These are phyloP conservation scores for Herpetospermum pedunculosum DNA, from an alignment of 306 rosid genomes.

Conservation along the genomic window DNA sequence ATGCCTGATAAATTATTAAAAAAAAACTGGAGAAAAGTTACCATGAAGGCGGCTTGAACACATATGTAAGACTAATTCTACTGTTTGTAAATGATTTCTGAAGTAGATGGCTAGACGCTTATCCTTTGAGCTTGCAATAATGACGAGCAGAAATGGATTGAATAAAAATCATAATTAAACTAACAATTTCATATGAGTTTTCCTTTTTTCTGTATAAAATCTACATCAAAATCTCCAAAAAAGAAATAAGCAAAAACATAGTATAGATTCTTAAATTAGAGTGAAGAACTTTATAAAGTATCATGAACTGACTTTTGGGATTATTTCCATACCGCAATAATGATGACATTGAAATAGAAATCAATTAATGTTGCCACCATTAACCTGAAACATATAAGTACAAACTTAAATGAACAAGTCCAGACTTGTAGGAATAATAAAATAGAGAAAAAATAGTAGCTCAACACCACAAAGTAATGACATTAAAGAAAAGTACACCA, in stretches of 20 bases:
- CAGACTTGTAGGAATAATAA: too few relatives aligned
- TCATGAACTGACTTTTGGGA: neutral
- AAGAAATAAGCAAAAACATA: neutral
- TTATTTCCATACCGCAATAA: constrained; percentile 39
- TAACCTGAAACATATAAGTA: constrained; percentile 39
- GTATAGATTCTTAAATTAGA: neutral
- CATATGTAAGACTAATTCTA: neutral
- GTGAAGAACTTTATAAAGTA: neutral
- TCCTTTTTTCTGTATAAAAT: neutral
- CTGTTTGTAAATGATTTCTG: neutral
- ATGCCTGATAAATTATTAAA: constrained; percentile 28
- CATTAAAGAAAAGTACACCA: neutral
- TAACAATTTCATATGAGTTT: neutral
- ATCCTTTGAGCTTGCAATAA: constrained; percentile 4
- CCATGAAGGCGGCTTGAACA: neutral
- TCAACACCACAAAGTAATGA: neutral
- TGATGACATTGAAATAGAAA: constrained; percentile 55
- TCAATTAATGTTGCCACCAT: constrained; percentile 65
- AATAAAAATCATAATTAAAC: neutral
- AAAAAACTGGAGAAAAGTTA: neutral
- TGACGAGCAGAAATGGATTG: neutral
- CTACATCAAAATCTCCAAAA: neutral
- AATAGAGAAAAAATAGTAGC: neutral
- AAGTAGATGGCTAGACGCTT: neutral
- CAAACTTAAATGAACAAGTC: neutral